Evolutionary conservation across 2,329 filamentous ascomycete species (phyloP).

Genomic region (Phialemoniopsis sp.): DNA sequence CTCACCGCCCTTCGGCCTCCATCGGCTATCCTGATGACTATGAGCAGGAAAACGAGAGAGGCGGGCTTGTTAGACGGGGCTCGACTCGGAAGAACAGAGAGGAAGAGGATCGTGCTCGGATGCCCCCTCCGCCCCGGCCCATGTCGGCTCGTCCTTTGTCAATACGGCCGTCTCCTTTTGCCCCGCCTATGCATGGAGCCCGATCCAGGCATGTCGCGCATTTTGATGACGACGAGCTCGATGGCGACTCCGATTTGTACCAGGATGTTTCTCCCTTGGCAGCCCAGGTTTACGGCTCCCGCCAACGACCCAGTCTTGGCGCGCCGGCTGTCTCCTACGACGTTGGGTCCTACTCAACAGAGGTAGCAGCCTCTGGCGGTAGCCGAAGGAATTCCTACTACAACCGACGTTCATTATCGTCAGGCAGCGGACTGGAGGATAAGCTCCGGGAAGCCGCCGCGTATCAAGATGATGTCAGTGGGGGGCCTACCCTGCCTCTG

Average conservation of each 20-base stretch:
- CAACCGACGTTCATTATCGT: constrained; percentile 22
- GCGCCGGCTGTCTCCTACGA: constrained; percentile 31
- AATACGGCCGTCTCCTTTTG: constrained; percentile 18
- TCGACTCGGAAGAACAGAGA: constrained; percentile 34
- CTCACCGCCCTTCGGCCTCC: constrained; percentile 19
- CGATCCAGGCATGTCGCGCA: constrained; percentile 5
- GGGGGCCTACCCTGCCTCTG: constrained; percentile 39
- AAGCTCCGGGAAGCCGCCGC: constrained; percentile 37
- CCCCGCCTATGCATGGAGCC: constrained; percentile 12
- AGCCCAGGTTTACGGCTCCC: constrained; percentile 22
- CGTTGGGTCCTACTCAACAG: constrained; percentile 29
- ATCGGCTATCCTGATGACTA: constrained; percentile 33
- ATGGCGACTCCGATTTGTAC: constrained; percentile 28
- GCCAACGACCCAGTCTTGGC: constrained; percentile 23
- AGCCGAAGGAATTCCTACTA: constrained; percentile 37
- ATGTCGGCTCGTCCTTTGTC: constrained; percentile 23
- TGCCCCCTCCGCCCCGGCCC: constrained; percentile 41
- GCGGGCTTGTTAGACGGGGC: constrained; percentile 29
- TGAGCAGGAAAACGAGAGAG: constrained; percentile 31
- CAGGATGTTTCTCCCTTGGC: constrained; percentile 29
- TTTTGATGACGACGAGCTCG: constrained; percentile 32
- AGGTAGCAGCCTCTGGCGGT: constrained; percentile 24
- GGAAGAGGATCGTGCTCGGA: constrained; percentile 39
- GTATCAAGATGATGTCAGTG: constrained; percentile 51
- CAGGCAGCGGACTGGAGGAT: constrained; percentile 28